Evolutionary conservation across 202 grass and related monocot species (phyloP).

Genomic region (Schoenoplectus triqueter): DNA sequence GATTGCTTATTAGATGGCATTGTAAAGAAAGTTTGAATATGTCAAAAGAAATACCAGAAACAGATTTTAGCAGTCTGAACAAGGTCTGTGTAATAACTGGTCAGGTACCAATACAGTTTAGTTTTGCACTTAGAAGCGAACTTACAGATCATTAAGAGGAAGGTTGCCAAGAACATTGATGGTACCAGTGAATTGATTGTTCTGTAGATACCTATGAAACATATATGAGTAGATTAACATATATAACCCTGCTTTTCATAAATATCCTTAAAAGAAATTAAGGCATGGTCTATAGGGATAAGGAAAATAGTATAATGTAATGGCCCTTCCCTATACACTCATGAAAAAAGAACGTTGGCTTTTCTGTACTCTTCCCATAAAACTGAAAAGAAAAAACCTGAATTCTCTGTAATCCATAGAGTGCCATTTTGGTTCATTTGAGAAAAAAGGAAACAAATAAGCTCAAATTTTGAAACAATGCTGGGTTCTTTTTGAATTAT

Average conservation of each 20-base stretch:
- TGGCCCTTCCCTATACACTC: not conserved
- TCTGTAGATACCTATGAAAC: constrained; percentile 71
- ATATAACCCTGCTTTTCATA: not conserved
- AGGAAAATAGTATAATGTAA: not conserved
- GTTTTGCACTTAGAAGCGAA: constrained; percentile 33
- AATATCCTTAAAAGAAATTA: not conserved
- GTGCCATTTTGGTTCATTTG: not conserved
- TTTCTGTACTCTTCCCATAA: not conserved
- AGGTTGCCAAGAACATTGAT: constrained; percentile 72
- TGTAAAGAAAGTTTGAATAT: not conserved
- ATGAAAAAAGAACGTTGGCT: not conserved
- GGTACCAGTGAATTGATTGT: constrained; percentile 86
- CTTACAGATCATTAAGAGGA: constrained; percentile 88
- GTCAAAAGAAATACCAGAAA: constrained; percentile 4
- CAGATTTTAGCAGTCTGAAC: not conserved
- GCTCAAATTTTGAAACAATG: too few relatives aligned
- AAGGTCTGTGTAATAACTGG: not conserved
- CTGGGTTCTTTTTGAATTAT: not conserved
- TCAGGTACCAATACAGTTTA: not conserved
- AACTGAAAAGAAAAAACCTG: not conserved
- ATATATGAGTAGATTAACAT: constrained; percentile 35
- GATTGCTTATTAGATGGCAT: not conserved
- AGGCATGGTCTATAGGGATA: not conserved
- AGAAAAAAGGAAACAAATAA: not conserved
- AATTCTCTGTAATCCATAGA: not conserved